A percentile compares a stretch with the other conserved stretches of the same genome.
Evolutionary conservation across 1,284 basidiomycete species (phyloP).

Genomic region (Ustilago loliicola): DNA sequence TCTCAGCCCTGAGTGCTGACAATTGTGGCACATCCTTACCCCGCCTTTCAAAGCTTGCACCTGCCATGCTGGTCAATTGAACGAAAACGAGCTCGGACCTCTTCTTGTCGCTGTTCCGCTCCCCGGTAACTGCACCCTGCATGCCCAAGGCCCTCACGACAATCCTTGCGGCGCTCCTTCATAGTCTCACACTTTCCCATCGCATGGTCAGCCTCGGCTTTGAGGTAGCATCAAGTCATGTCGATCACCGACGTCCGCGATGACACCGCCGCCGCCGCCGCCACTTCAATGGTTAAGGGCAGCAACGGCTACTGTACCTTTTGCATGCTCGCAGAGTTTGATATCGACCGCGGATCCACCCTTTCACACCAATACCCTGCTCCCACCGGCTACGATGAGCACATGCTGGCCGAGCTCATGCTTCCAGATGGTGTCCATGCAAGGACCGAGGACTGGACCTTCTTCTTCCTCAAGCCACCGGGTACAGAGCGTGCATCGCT

Average conservation of each 20-base stretch:
- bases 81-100: neutral
- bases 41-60: neutral
- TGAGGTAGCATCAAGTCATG: conserved; percentile 8
- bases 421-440: conserved; percentile 96
- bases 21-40: neutral
- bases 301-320: conserved; percentile 56
- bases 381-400: conserved; percentile 62
- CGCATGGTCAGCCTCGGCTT: neutral
- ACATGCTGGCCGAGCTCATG: conserved; percentile 93
- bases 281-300: neutral
- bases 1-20: too few species aligned
- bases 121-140: neutral
- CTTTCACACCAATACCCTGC: conserved; percentile 61
- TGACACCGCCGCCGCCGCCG: conserved; percentile 7
- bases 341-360: conserved; percentile 65
- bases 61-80: neutral
- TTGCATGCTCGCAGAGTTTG: conserved; percentile 66
- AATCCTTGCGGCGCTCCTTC: neutral
- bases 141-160: neutral
- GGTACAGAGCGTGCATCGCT: conserved; percentile 20
- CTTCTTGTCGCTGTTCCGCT: neutral
- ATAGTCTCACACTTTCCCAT: neutral
- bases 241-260: conserved; percentile 26
- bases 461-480: conserved; percentile 82
- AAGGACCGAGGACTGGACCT: conserved; percentile 95